phyloP scores from a whole-genome alignment of 768 basidiomycete species.

The Leccinum uliginosum region DNA sequence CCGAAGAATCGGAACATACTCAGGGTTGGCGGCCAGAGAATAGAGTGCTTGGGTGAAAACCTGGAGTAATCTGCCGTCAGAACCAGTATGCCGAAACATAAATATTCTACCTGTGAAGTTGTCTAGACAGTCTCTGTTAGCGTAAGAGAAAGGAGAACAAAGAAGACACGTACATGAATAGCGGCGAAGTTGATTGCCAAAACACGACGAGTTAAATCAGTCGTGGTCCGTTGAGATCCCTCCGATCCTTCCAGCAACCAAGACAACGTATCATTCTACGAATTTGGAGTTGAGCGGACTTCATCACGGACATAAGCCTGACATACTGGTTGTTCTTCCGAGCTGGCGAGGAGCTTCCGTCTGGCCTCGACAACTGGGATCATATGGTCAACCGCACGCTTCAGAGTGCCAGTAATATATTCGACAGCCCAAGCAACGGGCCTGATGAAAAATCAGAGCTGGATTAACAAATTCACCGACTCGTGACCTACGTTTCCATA shows the following conservation, averaged over 20 bases:
- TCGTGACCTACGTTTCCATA: constrained; percentile 27
- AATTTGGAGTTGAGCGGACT: neutral
- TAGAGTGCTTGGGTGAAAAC: constrained; percentile 9
- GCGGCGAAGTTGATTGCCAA: constrained; percentile 22
- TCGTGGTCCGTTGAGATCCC: constrained; percentile 6
- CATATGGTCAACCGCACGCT: constrained; percentile 14
- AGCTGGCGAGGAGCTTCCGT: neutral
- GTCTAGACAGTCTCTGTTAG: neutral
- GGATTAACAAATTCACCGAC: neutral
- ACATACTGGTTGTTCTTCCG: constrained; percentile 3
- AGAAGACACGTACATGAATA: constrained; percentile 11
- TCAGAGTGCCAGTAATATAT: constrained; percentile 2
- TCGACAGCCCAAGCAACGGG: neutral
- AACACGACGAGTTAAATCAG: constrained; percentile 22
- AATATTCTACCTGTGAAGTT: constrained; percentile 6
- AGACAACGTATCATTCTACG: constrained; percentile 31
- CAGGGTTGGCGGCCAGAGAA: constrained; percentile 10
- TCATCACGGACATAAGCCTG: neutral
- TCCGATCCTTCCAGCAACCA: constrained; percentile 31
- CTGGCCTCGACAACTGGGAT: constrained; percentile 23
- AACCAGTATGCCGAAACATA: neutral
- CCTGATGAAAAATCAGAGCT: neutral
- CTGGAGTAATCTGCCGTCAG: neutral
- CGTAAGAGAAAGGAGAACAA: neutral
- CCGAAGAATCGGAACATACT: constrained; percentile 12